Conservation (phyloP, 2,329 filamentous ascomycete species). For the Stylonectria norvegica region DNA sequence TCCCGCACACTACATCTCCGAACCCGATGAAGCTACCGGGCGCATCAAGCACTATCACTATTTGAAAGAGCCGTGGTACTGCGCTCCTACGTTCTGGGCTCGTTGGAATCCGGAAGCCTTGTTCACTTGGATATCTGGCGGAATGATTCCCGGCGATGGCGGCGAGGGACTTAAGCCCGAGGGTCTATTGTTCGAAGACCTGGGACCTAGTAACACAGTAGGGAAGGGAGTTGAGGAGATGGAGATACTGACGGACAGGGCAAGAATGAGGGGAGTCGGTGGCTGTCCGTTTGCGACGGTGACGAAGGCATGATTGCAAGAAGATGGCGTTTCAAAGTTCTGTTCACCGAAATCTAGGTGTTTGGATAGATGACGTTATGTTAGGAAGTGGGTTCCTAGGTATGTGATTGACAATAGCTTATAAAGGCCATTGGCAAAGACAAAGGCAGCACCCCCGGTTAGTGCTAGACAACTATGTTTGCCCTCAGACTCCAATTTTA, state of each 20-base stretch:
- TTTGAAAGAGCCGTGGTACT: constrained; percentile 64
- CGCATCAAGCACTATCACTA: constrained; percentile 50
- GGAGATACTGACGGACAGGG: constrained; percentile 26
- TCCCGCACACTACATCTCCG: constrained; percentile 38
- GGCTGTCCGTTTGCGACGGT: constrained; percentile 44
- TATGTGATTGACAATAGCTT: too few species aligned
- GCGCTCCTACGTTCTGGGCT: constrained; percentile 55
- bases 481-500: too few species aligned
- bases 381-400: too few species aligned
- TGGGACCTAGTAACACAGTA: constrained; percentile 58
- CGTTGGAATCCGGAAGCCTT: constrained; percentile 59
- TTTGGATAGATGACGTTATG: too few species aligned
- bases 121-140: constrained; percentile 43
- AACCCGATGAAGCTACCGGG: constrained; percentile 51
- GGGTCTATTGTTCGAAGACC: constrained; percentile 54
- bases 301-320: constrained; percentile 1
- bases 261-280: constrained; percentile 26
- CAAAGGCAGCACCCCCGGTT: too few species aligned
- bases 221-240: constrained; percentile 50
- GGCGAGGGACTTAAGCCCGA: constrained; percentile 39
- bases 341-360: too few species aligned
- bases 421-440: too few species aligned
- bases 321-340: too few species aligned
- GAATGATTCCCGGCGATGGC: constrained; percentile 43
- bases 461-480: too few species aligned